phyloP scores from a whole-genome alignment of 179 eudicot species.

The Carnegiea gigantea region DNA sequence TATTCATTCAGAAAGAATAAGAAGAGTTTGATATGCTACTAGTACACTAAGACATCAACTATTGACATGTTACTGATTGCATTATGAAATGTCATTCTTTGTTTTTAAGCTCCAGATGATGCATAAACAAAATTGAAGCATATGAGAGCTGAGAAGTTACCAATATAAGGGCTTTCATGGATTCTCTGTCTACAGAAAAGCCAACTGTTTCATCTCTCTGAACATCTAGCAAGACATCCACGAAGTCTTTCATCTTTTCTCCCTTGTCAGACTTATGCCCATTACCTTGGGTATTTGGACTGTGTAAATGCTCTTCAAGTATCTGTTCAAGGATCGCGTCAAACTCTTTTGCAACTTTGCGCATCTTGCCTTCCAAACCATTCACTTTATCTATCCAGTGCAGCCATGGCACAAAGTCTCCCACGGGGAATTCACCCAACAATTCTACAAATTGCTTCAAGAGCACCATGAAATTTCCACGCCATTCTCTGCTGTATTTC shows the following conservation, averaged over 20 bases:
- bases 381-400: constrained; percentile 36
- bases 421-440: constrained; percentile 32
- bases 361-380: constrained; percentile 24
- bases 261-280: background rate
- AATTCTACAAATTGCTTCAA: constrained; percentile 23
- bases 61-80: too few species aligned
- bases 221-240: constrained; percentile 37
- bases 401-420: constrained; percentile 46
- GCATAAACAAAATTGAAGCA: background rate
- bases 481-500: constrained; percentile 28
- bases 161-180: constrained; percentile 31
- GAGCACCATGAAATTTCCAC: constrained; percentile 22
- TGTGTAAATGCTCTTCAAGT: constrained; percentile 23
- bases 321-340: constrained; percentile 30
- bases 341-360: constrained; percentile 16
- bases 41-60: too few species aligned
- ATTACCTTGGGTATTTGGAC: background rate
- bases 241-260: constrained; percentile 25
- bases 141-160: constrained; percentile 11
- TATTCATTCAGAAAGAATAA: too few species aligned
- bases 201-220: constrained; percentile 25
- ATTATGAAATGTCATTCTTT: too few species aligned
- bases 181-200: constrained; percentile 22
- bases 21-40: too few species aligned
- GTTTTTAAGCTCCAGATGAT: too few species aligned